Conservation (phyloP, 106 monocot genomes). For the Vanilla planifolia region DNA sequence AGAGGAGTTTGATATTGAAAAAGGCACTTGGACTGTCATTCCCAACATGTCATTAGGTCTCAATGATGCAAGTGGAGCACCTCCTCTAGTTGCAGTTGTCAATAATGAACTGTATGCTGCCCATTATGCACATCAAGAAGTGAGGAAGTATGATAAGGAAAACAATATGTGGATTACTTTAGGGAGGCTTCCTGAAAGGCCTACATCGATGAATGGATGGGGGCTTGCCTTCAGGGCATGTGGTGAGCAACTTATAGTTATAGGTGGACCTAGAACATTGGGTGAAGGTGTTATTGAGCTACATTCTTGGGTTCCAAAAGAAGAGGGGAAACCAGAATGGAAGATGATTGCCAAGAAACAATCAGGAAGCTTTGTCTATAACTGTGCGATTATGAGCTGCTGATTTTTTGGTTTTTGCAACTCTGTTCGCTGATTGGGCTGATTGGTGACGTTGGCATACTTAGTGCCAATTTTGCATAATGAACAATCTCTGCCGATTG, state of each 20-base stretch:
- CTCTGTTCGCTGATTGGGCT: too few species aligned
- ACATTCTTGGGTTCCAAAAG: slow-evolving; percentile 56
- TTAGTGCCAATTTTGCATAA: too few species aligned
- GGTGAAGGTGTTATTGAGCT: slow-evolving; percentile 66
- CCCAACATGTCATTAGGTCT: slow-evolving; percentile 53
- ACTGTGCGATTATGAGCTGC: slow-evolving; percentile 82
- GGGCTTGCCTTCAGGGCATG: slow-evolving; percentile 85
- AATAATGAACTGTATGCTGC: slow-evolving; percentile 76
- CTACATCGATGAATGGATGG: slow-evolving; percentile 80
- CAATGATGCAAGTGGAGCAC: slow-evolving; percentile 62
- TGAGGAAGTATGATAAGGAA: slow-evolving; percentile 64
- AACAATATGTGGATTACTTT: slow-evolving; percentile 56
- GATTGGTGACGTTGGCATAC: background rate
- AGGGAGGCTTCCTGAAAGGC: slow-evolving; percentile 74
- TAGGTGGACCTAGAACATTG: slow-evolving; percentile 54
- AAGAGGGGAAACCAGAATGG: slow-evolving; percentile 50
- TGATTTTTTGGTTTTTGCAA: slow-evolving; percentile 15
- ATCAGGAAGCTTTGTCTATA: slow-evolving; percentile 65
- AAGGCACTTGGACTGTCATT: slow-evolving; percentile 57
- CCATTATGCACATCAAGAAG: slow-evolving; percentile 47
- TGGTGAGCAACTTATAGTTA: slow-evolving; percentile 65
- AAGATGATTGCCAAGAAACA: slow-evolving; percentile 58
- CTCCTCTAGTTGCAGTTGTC: slow-evolving; percentile 77
- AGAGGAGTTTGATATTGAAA: slow-evolving; percentile 68
- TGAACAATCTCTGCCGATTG: too few species aligned